Evolutionary conservation across 352 stramenopile species (phyloP).

Genomic region (Halophytophthora polymorphica): DNA sequence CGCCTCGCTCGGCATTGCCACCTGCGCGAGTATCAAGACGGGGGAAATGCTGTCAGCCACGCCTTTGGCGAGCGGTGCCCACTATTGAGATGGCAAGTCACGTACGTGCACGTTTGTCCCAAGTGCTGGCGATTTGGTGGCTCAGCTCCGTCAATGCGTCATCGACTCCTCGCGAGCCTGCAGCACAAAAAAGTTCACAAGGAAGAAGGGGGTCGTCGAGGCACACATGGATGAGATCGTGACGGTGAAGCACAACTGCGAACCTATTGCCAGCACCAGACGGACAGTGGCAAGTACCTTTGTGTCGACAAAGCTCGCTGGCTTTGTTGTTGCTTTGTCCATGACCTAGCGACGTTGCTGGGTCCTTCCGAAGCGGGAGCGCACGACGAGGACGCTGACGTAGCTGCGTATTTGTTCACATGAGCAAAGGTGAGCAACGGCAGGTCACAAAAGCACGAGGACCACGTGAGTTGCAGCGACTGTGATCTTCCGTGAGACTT

Average conservation of each 20-base stretch:
- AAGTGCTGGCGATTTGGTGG: constrained; percentile 40
- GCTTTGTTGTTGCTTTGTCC: constrained; percentile 6
- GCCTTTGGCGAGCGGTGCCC: background rate
- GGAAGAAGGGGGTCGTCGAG: too few species aligned
- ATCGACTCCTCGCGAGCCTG: constrained; percentile 43
- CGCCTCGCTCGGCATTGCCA: constrained; percentile 27
- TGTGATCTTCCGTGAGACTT: too few species aligned
- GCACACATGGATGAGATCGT: background rate
- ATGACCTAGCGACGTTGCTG: constrained; percentile 14
- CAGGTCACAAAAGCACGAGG: too few species aligned
- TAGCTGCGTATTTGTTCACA: constrained; percentile 22
- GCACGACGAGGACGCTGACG: constrained; percentile 42
- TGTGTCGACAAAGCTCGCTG: constrained; percentile 13
- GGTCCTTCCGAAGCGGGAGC: constrained; percentile 21
- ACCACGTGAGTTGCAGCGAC: too few species aligned
- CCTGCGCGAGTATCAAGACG: constrained; percentile 5
- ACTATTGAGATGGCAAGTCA: background rate
- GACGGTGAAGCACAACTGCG: too few species aligned
- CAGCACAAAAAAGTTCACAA: background rate
- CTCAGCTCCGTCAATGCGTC: constrained; percentile 63
- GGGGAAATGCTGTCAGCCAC: background rate
- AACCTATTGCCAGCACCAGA: background rate
- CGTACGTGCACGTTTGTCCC: constrained; percentile 25
- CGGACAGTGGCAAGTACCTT: constrained; percentile 14
- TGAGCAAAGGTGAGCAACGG: background rate